Conservation (phyloP, 148 eudicot species). For the Amaranthus palmeri region DNA sequence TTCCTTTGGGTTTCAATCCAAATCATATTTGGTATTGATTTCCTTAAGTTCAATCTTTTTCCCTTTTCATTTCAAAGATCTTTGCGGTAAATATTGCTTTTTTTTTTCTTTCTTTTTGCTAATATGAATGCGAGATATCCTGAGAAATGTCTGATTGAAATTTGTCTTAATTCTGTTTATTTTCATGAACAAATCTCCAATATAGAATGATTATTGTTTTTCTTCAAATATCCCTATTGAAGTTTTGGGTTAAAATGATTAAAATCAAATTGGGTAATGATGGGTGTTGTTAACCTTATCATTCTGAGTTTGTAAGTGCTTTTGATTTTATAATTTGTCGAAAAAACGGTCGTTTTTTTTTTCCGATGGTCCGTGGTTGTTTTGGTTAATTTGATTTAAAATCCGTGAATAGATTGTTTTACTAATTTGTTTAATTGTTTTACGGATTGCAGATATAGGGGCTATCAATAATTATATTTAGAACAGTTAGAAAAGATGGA, state of each 20-base stretch:
- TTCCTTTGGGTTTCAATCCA: background rate
- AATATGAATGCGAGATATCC: conserved; percentile 24
- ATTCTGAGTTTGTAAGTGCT: conserved; percentile 4
- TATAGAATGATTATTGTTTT: background rate
- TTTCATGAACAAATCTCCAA: background rate
- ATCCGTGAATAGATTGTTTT: background rate
- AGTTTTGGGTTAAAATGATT: background rate
- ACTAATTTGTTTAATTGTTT: background rate
- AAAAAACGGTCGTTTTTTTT: background rate
- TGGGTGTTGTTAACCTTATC: background rate
- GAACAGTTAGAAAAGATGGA: conserved; percentile 45
- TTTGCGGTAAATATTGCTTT: background rate
- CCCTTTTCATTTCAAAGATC: conserved; percentile 12
- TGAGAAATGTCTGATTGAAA: conserved; percentile 21
- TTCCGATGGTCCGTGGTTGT: background rate
- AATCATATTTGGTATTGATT: background rate
- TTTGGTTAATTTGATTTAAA: background rate
- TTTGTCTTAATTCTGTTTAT: background rate
- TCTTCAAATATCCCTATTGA: background rate
- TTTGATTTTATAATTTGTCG: background rate
- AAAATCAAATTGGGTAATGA: background rate
- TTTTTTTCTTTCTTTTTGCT: conserved; percentile 6
- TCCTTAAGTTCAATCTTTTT: no score
- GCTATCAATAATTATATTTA: conserved; percentile 10
- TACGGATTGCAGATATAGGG: conserved; percentile 32